Base-by-base conservation (phyloP, 257 asterid genomes). In the Solanum chiquidenum region DNA sequence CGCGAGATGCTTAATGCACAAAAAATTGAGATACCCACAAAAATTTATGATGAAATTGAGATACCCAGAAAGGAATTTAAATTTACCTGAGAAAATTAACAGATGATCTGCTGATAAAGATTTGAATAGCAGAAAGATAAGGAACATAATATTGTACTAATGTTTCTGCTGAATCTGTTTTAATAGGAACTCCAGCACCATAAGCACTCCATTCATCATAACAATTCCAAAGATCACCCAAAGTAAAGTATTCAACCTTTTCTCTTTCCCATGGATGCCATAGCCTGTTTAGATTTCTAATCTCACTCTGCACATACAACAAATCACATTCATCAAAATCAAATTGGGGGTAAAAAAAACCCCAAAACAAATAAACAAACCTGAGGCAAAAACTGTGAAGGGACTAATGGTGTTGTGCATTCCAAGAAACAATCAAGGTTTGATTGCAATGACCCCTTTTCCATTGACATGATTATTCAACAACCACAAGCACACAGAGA, bases 211-310 rank as follows among this genome's bases (percentile, higher is more conserved):
- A 95, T 94, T 97, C 98, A 90, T 93, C 96, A 90, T 92, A 95
- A 52, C 94, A 89, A 83, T 92, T 94, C 99, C 99, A 95, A 75
- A 97, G 96, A 90, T 95, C 99, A 90, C 92, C 91, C 79, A 97
- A 93, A 31, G 94, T 93, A 83, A 95, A 95, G 87, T 92, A 97
- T 87, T 97, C 98, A 52, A 95, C 91, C 73, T 93, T 94, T 87
- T 95, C 99, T 87, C 98, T 93, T 87, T 91, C 99, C 94, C 95
- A 93, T n/a, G 99, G 98, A 91, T 95, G 95, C 99, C 99, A 97
- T 40, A 97, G 94, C 96, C 88, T 94, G 86, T 97, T 95, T 35
- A 97, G 96, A 90, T 93, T 95, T 91, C 93, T 95, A 73, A 90
- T 91, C 88, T 95, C 99, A 91, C 93, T 91, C 99, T 94, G 91